Percentiles rank a stretch among this genome's conserved stretches.
phyloP scores from a whole-genome alignment of 345 rosid genomes.

The Syzygium aromaticum region DNA sequence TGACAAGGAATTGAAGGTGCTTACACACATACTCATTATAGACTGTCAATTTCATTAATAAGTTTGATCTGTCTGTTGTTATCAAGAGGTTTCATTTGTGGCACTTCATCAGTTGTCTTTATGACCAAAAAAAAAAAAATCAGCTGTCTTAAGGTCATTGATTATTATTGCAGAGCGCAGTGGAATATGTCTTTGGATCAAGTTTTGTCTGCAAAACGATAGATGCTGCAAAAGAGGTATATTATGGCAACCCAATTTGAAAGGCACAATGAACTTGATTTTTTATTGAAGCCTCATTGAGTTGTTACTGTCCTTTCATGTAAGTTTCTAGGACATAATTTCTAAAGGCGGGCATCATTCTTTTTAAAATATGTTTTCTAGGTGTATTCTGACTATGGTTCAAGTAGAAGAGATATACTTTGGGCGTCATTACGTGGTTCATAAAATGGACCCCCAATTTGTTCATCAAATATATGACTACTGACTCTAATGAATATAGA shows the following conservation, averaged over 20 bases:
- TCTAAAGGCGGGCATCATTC: background rate
- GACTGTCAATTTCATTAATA: background rate
- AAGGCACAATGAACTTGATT: background rate
- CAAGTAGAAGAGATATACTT: background rate
- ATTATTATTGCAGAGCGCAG: constrained; percentile 61
- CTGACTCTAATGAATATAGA: background rate
- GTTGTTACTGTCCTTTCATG: background rate
- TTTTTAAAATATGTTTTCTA: background rate
- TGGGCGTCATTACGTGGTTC: background rate
- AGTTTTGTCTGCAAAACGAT: constrained; percentile 85
- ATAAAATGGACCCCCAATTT: background rate
- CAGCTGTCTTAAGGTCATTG: constrained; percentile 1
- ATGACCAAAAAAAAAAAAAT: no score
- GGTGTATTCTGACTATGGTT: background rate
- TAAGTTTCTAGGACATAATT: background rate
- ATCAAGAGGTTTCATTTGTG: background rate
- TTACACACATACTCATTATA: background rate
- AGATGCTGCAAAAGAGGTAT: constrained; percentile 90
- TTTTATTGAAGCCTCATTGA: background rate
- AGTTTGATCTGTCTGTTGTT: background rate
- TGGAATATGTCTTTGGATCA: constrained; percentile 93
- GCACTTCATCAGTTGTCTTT: background rate
- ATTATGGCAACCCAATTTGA: background rate
- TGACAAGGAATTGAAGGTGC: constrained; percentile 65
- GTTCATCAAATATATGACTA: background rate